These are phyloP conservation scores for Exserohilum rostratum DNA, from an alignment of 2,329 filamentous ascomycete species.

Conservation along the genomic window DNA sequence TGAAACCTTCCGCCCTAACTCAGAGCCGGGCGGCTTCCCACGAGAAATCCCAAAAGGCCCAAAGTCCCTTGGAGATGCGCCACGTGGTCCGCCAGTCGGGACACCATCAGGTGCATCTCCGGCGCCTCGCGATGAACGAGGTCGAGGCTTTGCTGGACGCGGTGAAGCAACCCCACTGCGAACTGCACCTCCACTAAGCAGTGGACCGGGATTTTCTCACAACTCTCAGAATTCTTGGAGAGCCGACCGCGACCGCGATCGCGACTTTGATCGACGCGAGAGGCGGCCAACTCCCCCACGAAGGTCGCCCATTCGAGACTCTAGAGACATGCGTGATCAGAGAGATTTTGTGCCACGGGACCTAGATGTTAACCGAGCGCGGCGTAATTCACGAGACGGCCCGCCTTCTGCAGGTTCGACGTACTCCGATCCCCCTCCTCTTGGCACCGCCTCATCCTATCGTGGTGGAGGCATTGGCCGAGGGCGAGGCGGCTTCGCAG, in stretches of 20 bases:
- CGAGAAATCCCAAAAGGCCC: slow-evolving; percentile 79
- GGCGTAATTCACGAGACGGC: slow-evolving; percentile 74
- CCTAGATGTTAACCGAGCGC: slow-evolving; percentile 69
- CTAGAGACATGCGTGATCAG: slow-evolving; percentile 66
- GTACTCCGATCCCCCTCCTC: slow-evolving; percentile 67
- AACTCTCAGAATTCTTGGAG: slow-evolving; percentile 59
- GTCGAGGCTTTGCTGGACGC: slow-evolving; percentile 64
- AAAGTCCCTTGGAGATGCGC: slow-evolving; percentile 74
- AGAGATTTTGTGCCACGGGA: slow-evolving; percentile 66
- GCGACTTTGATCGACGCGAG: slow-evolving; percentile 60
- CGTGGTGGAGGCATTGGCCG: slow-evolving; percentile 60
- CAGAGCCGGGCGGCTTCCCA: slow-evolving; percentile 37
- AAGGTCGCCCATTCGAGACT: slow-evolving; percentile 66
- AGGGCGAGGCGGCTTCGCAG: slow-evolving; percentile 57
- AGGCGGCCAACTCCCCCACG: slow-evolving; percentile 67
- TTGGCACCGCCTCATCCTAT: slow-evolving; percentile 59
- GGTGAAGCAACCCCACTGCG: slow-evolving; percentile 68
- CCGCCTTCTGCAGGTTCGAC: slow-evolving; percentile 74
- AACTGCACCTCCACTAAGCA: slow-evolving; percentile 59
- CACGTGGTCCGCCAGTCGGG: slow-evolving; percentile 47
- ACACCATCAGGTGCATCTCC: slow-evolving; percentile 40
- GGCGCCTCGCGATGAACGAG: slow-evolving; percentile 61
- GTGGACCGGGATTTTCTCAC: slow-evolving; percentile 27
- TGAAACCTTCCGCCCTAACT: slow-evolving; percentile 37
- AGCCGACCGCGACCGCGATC: slow-evolving; percentile 58